Evolutionary conservation across 2,329 filamentous ascomycete genomes (phyloP), one percentile per base, ranked within the genome.

Genomic region (Hymenoscyphus infarciens): DNA sequence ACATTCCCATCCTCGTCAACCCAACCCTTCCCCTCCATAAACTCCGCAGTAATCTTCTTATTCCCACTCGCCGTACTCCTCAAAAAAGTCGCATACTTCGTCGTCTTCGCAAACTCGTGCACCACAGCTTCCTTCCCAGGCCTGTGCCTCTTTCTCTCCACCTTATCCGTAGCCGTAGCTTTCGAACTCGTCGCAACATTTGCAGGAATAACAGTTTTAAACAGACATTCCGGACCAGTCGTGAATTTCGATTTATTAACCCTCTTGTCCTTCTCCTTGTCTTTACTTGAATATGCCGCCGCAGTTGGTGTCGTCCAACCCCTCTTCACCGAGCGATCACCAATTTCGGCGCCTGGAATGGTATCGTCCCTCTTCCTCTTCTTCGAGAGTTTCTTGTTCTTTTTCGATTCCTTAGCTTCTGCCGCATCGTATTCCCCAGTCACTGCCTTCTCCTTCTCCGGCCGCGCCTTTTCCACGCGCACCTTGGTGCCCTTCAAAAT

Each of bases 101-200:
- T 87, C 7, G 89, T 92, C 74, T 92, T 92, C 69, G 89, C 85
- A 73, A 97, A 98, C 74, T 99, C 95, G 75, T 98, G 93, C 2
- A 98, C 83, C 3, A 91, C 80, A 1, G 88, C 81, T 63, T 90
- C 85, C 25, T 80, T 81, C 55, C 82, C 81, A 69, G 85, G 54
- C 67, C 84, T 84, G 73, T 83, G 85, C 69, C 86, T 87, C 68
- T 83, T 86, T 68, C 84, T 86, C 7, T 79, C 76, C 2, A 77
- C 77, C 33, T 79, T 77, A 33, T 75, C 73, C 39, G 74, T 71
- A 68, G 78, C 78, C 35, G 74, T 71, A 68, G 78, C 78, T 7
- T 79, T 73, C 0, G 66, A 65, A 57, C 68, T 68, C 5, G 68
- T 69, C 10, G 76, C 74, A 59, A 77, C 73, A 71, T 83, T 84